Evolutionary conservation across 140 eudicot genomes (phyloP).

Genomic region (Anethum foeniculum): DNA sequence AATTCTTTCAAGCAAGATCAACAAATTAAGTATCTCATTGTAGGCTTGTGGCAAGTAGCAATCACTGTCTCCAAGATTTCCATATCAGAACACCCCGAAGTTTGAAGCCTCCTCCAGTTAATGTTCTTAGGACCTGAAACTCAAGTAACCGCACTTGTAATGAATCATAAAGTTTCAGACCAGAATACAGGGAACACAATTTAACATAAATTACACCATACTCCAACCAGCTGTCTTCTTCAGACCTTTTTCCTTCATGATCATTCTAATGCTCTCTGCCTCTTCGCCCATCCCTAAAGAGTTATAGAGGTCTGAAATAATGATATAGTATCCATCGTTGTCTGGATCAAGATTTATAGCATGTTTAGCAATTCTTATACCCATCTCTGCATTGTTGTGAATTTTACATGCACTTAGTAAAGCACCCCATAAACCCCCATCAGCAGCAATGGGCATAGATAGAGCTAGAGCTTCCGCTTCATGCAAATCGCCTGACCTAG

Average conservation of each 20-base stretch:
- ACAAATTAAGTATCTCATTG: background rate
- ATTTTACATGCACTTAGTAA: conserved; percentile 72
- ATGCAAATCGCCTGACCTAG: conserved; percentile 50
- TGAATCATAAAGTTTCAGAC: background rate
- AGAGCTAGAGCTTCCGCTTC: conserved; percentile 68
- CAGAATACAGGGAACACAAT: background rate
- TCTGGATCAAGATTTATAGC: conserved; percentile 76
- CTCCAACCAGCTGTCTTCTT: conserved; percentile 83
- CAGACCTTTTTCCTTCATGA: conserved; percentile 62
- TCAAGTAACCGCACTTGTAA: background rate
- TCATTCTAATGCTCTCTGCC: conserved; percentile 45
- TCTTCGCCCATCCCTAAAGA: conserved; percentile 65
- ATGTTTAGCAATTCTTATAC: conserved; percentile 54
- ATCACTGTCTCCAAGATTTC: background rate
- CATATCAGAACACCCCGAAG: background rate
- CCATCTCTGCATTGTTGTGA: conserved; percentile 59
- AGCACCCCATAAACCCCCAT: conserved; percentile 90
- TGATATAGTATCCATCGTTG: conserved; percentile 73
- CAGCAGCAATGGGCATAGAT: conserved; percentile 72
- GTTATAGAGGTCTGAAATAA: conserved; percentile 58
- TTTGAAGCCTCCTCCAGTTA: background rate
- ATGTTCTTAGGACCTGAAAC: background rate
- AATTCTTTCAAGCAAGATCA: background rate
- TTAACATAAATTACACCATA: conserved; percentile 23
- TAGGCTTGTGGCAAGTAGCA: background rate